These are phyloP conservation scores for Knoxdaviesia capensis DNA, from an alignment of 2,329 filamentous ascomycete species.

Conservation along the genomic window DNA sequence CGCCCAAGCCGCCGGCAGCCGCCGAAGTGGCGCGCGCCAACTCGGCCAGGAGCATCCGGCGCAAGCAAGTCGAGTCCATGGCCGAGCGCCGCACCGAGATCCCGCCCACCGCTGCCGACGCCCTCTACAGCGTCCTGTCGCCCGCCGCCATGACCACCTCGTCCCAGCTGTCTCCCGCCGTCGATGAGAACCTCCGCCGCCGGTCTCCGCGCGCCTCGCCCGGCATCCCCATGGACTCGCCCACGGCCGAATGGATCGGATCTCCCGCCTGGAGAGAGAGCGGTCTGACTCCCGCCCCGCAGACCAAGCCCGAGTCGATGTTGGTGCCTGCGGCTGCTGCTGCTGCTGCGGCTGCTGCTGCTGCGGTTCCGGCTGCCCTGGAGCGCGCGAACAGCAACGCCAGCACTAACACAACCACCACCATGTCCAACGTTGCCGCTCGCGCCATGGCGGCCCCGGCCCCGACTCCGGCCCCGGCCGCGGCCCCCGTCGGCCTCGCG, in stretches of 20 bases:
- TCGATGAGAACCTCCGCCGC: slow-evolving; percentile 27
- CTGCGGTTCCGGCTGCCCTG: neutral
- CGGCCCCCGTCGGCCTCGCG: too few relatives aligned
- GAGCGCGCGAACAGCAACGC: too few relatives aligned
- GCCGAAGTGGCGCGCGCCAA: slow-evolving; percentile 14
- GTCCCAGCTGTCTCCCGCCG: slow-evolving; percentile 27
- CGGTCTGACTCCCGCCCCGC: slow-evolving; percentile 12
- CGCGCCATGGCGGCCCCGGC: too few relatives aligned
- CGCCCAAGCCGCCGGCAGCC: slow-evolving; percentile 15
- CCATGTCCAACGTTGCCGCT: too few relatives aligned
- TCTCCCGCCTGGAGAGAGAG: neutral
- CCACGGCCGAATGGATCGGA: too few relatives aligned
- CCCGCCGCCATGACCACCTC: slow-evolving; percentile 15
- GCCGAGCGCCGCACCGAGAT: too few relatives aligned
- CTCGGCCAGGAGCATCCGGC: slow-evolving; percentile 15
- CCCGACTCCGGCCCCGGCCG: neutral
- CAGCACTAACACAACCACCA: too few relatives aligned
- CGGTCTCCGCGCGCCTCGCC: slow-evolving; percentile 20
- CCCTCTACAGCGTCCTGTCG: too few relatives aligned
- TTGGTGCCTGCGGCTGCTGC: neutral
- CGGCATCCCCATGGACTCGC: neutral
- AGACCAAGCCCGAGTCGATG: slow-evolving; percentile 2
- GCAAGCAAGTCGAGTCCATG: slow-evolving; percentile 14
- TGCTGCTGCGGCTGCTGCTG: neutral
- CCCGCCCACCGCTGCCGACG: too few relatives aligned